Percentiles rank a stretch among this genome's conserved stretches.
phyloP scores from a whole-genome alignment of 2,329 filamentous ascomycete species.

The Colletotrichum costaricense region DNA sequence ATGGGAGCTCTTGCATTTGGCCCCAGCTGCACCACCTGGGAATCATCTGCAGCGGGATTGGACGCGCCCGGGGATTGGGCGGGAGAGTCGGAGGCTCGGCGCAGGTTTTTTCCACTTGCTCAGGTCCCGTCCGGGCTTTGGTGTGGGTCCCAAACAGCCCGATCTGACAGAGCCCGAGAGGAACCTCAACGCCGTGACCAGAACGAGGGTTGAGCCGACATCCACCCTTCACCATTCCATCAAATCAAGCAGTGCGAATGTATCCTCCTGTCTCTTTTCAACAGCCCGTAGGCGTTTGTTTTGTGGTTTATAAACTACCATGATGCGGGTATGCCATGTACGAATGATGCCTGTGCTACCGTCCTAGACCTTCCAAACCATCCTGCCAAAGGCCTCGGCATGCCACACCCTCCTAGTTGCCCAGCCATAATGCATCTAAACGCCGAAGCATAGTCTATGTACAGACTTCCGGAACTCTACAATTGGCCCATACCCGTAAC shows the following conservation, averaged over 20 bases:
- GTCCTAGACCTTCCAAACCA: constrained; percentile 7
- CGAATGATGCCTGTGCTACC: constrained; percentile 20
- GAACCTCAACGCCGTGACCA: background rate
- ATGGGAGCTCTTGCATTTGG: constrained; percentile 8
- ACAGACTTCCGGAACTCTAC: constrained; percentile 32
- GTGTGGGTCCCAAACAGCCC: constrained; percentile 13
- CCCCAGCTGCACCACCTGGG: constrained; percentile 1
- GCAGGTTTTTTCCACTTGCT: constrained; percentile 28
- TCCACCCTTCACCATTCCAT: background rate
- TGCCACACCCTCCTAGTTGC: constrained; percentile 25
- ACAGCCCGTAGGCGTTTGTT: background rate
- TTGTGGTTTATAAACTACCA: constrained; percentile 16
- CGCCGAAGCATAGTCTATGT: constrained; percentile 31
- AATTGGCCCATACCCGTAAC: constrained; percentile 26
- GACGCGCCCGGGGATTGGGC: constrained; percentile 11
- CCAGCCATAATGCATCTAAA: constrained; percentile 28
- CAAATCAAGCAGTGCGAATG: background rate
- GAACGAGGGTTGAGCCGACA: background rate
- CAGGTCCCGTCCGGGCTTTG: constrained; percentile 11
- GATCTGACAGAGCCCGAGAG: constrained; percentile 27
- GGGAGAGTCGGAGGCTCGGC: constrained; percentile 25
- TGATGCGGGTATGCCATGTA: constrained; percentile 29
- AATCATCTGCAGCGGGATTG: constrained; percentile 31
- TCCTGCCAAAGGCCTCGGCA: constrained; percentile 16
- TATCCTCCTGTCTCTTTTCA: background rate